These are phyloP conservation scores for Lecanoromycetidae sp. DNA, from an alignment of 2,329 filamentous ascomycete species.

Conservation along the genomic window DNA sequence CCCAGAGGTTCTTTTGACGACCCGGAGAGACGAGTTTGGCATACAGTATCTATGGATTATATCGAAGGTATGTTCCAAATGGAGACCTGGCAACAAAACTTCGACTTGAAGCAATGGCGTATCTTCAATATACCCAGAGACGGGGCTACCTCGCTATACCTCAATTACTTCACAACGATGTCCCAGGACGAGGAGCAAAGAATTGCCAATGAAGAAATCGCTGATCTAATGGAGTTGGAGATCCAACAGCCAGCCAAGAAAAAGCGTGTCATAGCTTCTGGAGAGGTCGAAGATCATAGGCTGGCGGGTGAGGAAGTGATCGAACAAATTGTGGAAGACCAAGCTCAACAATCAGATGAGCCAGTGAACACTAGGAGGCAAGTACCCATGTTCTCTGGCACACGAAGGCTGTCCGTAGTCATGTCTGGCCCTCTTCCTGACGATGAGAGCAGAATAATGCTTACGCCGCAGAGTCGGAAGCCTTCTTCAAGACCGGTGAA, in stretches of 20 bases:
- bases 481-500: neutral
- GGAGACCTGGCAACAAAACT: slow-evolving; percentile 12
- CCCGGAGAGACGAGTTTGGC: slow-evolving; percentile 11
- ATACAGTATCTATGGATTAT: slow-evolving; percentile 15
- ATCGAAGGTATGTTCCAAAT: slow-evolving; percentile 16
- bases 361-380: neutral
- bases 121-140: slow-evolving; percentile 12
- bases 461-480: neutral
- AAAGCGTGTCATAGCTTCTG: slow-evolving; percentile 8
- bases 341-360: neutral
- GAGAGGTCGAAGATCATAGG: slow-evolving; percentile 9
- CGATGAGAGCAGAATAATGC: neutral
- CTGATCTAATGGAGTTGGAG: slow-evolving; percentile 4
- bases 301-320: slow-evolving; percentile 9
- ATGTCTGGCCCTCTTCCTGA: neutral
- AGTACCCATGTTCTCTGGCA: neutral
- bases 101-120: slow-evolving; percentile 8
- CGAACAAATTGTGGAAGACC: slow-evolving; percentile 5
- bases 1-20: slow-evolving; percentile 3
- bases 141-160: slow-evolving; percentile 13
- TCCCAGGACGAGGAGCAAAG: slow-evolving; percentile 7
- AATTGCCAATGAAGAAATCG: slow-evolving; percentile 9
- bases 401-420: neutral
- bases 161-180: slow-evolving; percentile 18
- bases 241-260: slow-evolving; percentile 15